These are phyloP conservation scores for Pisolithus microcarpus DNA, from an alignment of 768 basidiomycete species.

Conservation along the genomic window DNA sequence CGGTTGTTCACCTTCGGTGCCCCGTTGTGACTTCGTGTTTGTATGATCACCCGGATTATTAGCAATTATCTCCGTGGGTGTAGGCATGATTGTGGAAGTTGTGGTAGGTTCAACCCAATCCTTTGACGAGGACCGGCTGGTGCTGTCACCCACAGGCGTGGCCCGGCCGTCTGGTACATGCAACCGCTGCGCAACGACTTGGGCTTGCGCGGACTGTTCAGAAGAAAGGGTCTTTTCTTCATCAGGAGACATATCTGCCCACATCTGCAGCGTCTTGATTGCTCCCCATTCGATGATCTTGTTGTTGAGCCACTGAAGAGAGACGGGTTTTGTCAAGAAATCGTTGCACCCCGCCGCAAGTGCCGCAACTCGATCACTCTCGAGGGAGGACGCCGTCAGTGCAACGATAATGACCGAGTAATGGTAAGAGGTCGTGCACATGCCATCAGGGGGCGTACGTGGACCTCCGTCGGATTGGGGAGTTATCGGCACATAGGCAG, in stretches of 20 bases:
- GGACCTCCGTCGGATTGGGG: slow-evolving; percentile 47
- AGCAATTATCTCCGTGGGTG: slow-evolving; percentile 9
- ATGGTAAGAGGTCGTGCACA: slow-evolving; percentile 60
- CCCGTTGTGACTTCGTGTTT: neutral
- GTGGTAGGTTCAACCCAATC: slow-evolving; percentile 19
- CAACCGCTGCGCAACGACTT: slow-evolving; percentile 38
- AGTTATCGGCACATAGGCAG: slow-evolving; percentile 62
- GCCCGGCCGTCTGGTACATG: slow-evolving; percentile 43
- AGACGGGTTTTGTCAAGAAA: slow-evolving; percentile 96
- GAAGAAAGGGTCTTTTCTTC: slow-evolving; percentile 38
- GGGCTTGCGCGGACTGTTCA: slow-evolving; percentile 43
- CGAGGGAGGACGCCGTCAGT: slow-evolving; percentile 93
- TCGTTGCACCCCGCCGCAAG: slow-evolving; percentile 98
- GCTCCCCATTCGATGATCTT: slow-evolving; percentile 99
- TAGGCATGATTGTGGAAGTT: slow-evolving; percentile 10
- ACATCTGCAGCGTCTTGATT: slow-evolving; percentile 90
- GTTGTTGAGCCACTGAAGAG: slow-evolving; percentile 89
- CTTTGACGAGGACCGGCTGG: slow-evolving; percentile 34
- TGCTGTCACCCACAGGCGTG: slow-evolving; percentile 28
- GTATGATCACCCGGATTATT: neutral
- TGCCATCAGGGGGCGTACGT: slow-evolving; percentile 52
- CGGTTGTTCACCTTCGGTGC: neutral
- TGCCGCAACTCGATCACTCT: slow-evolving; percentile 93
- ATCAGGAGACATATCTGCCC: slow-evolving; percentile 74
- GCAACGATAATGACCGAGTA: slow-evolving; percentile 98